Base-by-base conservation (phyloP, 192 early-diverging fungal genomes). In the Gamsiella multidivaricata region DNA sequence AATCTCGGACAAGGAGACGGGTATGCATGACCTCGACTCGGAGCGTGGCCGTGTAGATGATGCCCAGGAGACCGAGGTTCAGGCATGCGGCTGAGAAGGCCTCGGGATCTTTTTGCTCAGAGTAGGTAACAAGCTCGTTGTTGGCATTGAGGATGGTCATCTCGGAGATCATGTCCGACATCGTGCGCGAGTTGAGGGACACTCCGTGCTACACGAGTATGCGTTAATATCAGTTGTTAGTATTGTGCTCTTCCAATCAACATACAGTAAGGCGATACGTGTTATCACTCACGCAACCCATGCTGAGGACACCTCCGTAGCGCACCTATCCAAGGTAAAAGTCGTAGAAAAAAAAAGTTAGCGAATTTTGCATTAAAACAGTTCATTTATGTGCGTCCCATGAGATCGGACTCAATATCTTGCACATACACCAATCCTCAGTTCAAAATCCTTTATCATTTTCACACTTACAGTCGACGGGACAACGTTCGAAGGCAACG, bases 31-130 rank as follows among this genome's bases (percentile, higher is more conserved):
- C 32, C 58, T 76, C 72, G 31, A 82, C 74, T 9, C 49, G 36
- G 20, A 82, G 71, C 11, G 69, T 75, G 3, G 66, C 61, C 0
- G 63, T 84, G 61, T 80, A 84, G 47, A 82, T 75, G 12, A 82
- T 74, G 11, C 82, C 80, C 0, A 84, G 52, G 29, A 81, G 69
- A 18, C 82, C 82, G 1, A 76, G 65, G 59, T 68, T 76, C n/a
- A 76, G 26, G 52, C 65, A 61, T n/a, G 73, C 73, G 33, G 58
- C 65, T 3, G 45, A 57, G 46, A 76, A 76, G 26, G 64, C 64
- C n/a, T 60, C 60, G 15, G 58, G 74, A 23, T 64, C 66, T 15
- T 41, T 51, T 20, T 51, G 45, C 6, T 62, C 66, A 1, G 65
- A 64, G 49, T 78, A 78, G 11, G 74, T 78, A 37, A 78, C 54